Base-by-base conservation (phyloP, 371 early-diverging fungal genomes). In the Rhizomucor miehei region DNA sequence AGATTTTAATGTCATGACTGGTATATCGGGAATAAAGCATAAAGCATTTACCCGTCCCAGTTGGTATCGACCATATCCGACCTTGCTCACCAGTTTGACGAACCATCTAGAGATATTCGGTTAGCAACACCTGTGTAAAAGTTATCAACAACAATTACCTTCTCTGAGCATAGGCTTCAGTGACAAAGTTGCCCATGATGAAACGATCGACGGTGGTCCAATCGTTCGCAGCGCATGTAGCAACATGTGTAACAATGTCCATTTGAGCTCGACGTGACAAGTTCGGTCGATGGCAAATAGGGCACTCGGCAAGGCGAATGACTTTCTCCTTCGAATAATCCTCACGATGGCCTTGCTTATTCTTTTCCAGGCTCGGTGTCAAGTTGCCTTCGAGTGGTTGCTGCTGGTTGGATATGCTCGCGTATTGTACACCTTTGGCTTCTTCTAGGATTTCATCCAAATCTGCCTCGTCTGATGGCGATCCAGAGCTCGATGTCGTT, bases 221-320 rank as follows among this genome's bases (percentile, higher is more conserved):
- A 57, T 86, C 86, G 34, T 80, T 77, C 6, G 82, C 80, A 49
- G 82, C 77, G 65, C 89, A 86, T 0, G 86, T 80, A 0, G 91
- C 90, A 29, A 91, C 81, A 57, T 93, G 93, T 0, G 89, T 88
- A 13, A 91, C 79, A 11, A 86, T 85, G 56, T 91, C 90, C 63
- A 90, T 77, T 51, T 89, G 90, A 0, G 74, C 75, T 40, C 75
- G 76, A 36, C 72, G 68, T 1, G 72, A 65, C 9, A 87, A 71
- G 47, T 81, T 72, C 21, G 84, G 80, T 11, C 77, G 75, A 35
- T 78, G 81, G 61, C 91, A 93, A 45, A 89, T 85, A 21, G 90
- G 91, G 50, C 91, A 93, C 37, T 79, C 70, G 14, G 65, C 62
- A 12, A 89, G 64, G 21, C 77, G 73, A 50, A 89, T 87, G 21